A percentile compares a stretch with the other conserved stretches of the same genome.
These are phyloP conservation scores for Lipomyces orientalis DNA, from an alignment of 805 yeast species.

Conservation along the genomic window DNA sequence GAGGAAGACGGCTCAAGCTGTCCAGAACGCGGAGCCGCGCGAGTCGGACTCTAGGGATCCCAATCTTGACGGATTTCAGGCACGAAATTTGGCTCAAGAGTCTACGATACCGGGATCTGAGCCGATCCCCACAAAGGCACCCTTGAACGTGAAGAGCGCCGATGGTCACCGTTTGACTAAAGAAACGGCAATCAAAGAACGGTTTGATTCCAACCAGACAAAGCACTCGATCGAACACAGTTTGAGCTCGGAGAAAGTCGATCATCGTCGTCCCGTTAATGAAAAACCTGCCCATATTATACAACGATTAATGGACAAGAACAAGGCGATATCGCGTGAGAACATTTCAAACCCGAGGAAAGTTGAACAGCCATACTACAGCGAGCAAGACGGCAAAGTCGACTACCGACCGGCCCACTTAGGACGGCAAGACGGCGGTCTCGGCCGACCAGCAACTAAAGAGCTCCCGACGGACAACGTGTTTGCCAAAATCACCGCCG, in stretches of 20 bases:
- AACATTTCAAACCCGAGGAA: background rate
- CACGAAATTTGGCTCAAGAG: background rate
- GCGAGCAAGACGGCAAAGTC: background rate
- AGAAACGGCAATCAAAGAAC: background rate
- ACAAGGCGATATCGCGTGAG: background rate
- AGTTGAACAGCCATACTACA: background rate
- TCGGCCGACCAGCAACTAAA: background rate
- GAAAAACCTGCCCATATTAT: background rate
- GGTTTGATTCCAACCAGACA: background rate
- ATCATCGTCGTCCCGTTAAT: background rate
- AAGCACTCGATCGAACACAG: background rate
- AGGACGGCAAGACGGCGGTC: background rate
- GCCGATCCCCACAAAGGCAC: background rate
- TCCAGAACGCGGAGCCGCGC: background rate
- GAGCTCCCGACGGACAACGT: background rate
- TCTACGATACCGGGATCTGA: background rate
- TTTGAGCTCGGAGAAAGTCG: background rate
- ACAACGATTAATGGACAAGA: background rate
- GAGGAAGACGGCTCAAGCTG: background rate
- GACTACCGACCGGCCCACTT: background rate
- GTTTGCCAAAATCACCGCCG: background rate
- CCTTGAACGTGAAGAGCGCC: background rate
- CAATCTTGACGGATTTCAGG: background rate
- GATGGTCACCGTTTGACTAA: background rate
- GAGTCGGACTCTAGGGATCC: background rate